Evolutionary conservation across 2,329 filamentous ascomycete genomes (phyloP).

Genomic region (Talaromyces pinophilus): DNA sequence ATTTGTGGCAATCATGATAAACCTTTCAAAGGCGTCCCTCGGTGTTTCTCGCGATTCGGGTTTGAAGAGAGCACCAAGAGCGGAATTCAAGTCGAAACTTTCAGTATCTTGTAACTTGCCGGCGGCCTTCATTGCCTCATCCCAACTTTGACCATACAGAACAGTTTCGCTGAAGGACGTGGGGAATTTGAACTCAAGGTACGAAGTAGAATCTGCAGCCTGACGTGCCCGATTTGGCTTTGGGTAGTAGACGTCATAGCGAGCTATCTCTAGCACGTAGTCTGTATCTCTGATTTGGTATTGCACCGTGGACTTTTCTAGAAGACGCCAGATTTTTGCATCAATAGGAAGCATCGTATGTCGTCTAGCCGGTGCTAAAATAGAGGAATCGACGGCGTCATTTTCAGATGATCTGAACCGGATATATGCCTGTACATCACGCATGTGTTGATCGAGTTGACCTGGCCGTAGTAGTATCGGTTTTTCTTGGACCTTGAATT

Average conservation of each 20-base stretch:
- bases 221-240: background rate
- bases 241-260: constrained; percentile 43
- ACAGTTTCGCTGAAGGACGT: constrained; percentile 36
- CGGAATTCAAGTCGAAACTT: constrained; percentile 34
- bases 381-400: constrained; percentile 18
- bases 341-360: constrained; percentile 35
- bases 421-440: constrained; percentile 35
- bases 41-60: constrained; percentile 24
- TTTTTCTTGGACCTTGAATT: constrained; percentile 44
- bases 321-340: constrained; percentile 34
- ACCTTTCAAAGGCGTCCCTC: constrained; percentile 38
- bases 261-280: constrained; percentile 46
- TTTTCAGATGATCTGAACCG: constrained; percentile 28
- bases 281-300: constrained; percentile 43
- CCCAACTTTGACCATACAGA: constrained; percentile 44
- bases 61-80: constrained; percentile 40
- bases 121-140: constrained; percentile 35
- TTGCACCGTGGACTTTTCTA: constrained; percentile 44
- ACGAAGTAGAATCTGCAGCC: background rate
- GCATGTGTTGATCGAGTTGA: constrained; percentile 32
- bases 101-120: constrained; percentile 38
- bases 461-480: constrained; percentile 37
- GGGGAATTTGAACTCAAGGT: constrained; percentile 28
- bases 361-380: constrained; percentile 31
- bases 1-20: constrained; percentile 38